Base-by-base conservation (phyloP, 352 stramenopile genomes). In the Pythium sukuiense region DNA sequence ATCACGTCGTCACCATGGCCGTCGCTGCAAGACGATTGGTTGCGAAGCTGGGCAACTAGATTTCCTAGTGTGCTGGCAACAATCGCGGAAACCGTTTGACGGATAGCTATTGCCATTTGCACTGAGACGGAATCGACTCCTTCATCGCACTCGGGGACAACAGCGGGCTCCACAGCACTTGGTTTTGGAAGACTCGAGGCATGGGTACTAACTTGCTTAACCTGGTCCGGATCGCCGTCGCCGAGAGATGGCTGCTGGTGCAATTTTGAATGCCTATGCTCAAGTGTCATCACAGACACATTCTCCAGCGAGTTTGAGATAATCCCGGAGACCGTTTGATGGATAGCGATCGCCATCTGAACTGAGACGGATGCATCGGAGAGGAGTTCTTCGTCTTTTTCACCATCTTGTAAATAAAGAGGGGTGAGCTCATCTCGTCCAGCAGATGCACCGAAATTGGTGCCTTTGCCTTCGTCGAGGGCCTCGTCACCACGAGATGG, bases 61-160 rank as follows among this genome's bases (percentile, higher is more conserved):
- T 49, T 76, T 12, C 76, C 72, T 13, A 82, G 37, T n/a, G 75
- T 76, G 56, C 72, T 64, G 5, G 75, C 72, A 39, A 82, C 72
- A 53, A 82, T 76, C 6, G 66, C 72, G 4, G 69, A 74, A 30
- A 82, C 67, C 13, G 55, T 77, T 45, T 76, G 69, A 35, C 67
- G 70, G 60, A 82, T 78, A 14, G 77, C 70, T 35, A 75, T 71
- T 33, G 74, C 70, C 72, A 82, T 77, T 63, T 77, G 67, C 6
- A 76, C 64, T 2, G 72, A 76, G 55, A 82, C 45, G 14, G 45
- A 30, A 24, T 52, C 45, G 13, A 13, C 18, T 5, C n/a, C 45
- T 30, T 30, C 41, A 18, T 49, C 18, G 14, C 18, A n/a, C 18
- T 2, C 18, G 26, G 41, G 14, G 9, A 24, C 14, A 16, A 26